Evolutionary conservation across 345 rosid species (phyloP), one percentile per base, ranked within the genome.

Genomic region (Hypericum androsaemum): DNA sequence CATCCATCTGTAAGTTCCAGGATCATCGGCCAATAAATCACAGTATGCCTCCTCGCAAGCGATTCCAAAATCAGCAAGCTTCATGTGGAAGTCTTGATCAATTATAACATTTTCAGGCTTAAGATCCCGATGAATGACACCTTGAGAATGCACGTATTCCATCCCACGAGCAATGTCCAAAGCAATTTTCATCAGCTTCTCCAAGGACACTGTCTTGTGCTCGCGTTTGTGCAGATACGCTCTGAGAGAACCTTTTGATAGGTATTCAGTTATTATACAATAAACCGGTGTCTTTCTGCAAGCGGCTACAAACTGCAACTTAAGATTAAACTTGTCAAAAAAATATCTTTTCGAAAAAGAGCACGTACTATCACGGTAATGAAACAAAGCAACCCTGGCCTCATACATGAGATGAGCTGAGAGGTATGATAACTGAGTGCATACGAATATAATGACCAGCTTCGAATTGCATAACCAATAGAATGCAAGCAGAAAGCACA

Each of bases 1-100:
- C 94, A 84, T 84, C 88, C 94, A 84, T 9, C 86, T 86, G 60
- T 81, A 84, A 11, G 94, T 84, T 15, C 94, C 85, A 0, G 80
- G 81, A 62, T 81, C 81, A 45, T 88, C 94, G 69, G 75, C 81
- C 50, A 78, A 65, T 50, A 68, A 77, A 50, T 81, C 77, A 12
- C 82, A 75, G 42, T 84, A 86, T 50, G 94, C 71, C 66, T 84
- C 86, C 59, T 68, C 62, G 70, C 94, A 84, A 3, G 86, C 79
- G 50, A 84, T 81, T 9, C 94, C 94, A 59, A 81, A 84, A 74
- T 81, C 88, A 28, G 94, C 94, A 9, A 84, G 86, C 66, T 77
- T 84, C 44, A 79, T 82, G 39, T 65, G 44, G 84, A 84, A 79
- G 60, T 79, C 86, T 64, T 74, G 80, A 16, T 75, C 81, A 10